Base-by-base conservation (phyloP, 441 rosid genomes). In the Populus tomentosa region DNA sequence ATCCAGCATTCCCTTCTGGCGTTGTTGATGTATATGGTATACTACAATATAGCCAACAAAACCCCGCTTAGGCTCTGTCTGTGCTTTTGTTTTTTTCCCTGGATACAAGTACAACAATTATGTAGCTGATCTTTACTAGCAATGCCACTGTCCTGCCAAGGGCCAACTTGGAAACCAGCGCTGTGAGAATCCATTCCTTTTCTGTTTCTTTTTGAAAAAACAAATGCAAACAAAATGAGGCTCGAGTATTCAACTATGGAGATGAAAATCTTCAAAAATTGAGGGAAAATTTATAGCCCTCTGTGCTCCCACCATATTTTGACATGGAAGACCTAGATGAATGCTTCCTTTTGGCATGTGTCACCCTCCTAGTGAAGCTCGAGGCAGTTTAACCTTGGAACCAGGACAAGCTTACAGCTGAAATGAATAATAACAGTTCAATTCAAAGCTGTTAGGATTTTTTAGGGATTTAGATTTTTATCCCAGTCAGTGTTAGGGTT, bases 11-110 rank as follows among this genome's bases (percentile, higher is more conserved):
- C 46, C 87, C 89, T 65, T 84, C 92, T 21, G 90, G 92, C 21
- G 68, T 90, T 70, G 32, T 91, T 6, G 97, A 91, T 73, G 91
- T 83, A 8, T 84, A 87, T 71, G 82, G 74, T 46, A 89, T 90
- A 78, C 81, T 78, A 71, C 89, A 84, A 28, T 83, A 83, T 10
- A 20, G 77, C 82, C 79, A 77, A 65, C 79, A 79, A 28, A 85
- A 70, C 18, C 18, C 56, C 6, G 56, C 18, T 13, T 46, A 46
- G 56, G 20, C 56, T 13, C 56, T 3, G 56, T 13, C 20, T 46
- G 18, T 46, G 56, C 56, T 46, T 46, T 46, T 46, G 53, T 11
- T 13, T 46, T 42, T 46, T 46, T 1, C 0, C 20, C 18, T 14
- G 14, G 1, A 14, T 46, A 46, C 56, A 13, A 13, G 18, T 3